These are phyloP conservation scores for Cupressus sempervirens DNA, from an alignment of 75 land plant species.

Conservation along the genomic window DNA sequence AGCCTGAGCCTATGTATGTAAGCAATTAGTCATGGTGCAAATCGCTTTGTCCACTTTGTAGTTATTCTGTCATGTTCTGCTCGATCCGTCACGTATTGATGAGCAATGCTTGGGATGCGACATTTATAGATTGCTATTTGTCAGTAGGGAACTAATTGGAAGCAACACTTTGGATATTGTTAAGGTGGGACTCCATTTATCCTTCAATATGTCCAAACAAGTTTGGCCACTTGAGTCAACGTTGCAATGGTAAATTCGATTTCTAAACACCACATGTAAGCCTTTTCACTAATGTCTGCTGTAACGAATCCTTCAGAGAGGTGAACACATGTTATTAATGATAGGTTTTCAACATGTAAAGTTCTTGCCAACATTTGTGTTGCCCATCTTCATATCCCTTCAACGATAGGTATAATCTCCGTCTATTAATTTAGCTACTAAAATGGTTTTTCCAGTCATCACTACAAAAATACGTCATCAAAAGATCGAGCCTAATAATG, in stretches of 20 bases:
- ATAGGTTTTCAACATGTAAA: too few relatives aligned
- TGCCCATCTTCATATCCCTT: too few relatives aligned
- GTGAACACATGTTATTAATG: too few relatives aligned
- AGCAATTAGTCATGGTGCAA: constrained; percentile 46
- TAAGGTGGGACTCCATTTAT: constrained; percentile 92
- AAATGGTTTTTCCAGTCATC: too few relatives aligned
- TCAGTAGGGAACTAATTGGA: constrained; percentile 69
- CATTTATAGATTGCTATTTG: constrained; percentile 66
- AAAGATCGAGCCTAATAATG: too few relatives aligned
- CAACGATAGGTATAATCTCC: too few relatives aligned
- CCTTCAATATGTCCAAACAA: constrained; percentile 78
- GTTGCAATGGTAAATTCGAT: constrained; percentile 95
- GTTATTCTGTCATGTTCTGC: constrained; percentile 76
- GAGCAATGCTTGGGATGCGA: constrained; percentile 68
- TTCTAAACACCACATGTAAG: constrained; percentile 83
- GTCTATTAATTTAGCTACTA: too few relatives aligned
- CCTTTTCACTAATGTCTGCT: too few relatives aligned
- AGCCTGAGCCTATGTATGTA: neutral
- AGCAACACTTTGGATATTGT: constrained; percentile 87
- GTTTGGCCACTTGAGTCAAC: constrained; percentile 71
- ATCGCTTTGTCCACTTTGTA: constrained; percentile 85
- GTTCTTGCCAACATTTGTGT: too few relatives aligned
- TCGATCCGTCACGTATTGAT: constrained; percentile 68
- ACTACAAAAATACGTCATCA: too few relatives aligned
- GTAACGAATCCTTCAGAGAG: too few relatives aligned